Conservation (phyloP, 495 filamentous ascomycete species). For the Annulohypoxylon bovei region DNA sequence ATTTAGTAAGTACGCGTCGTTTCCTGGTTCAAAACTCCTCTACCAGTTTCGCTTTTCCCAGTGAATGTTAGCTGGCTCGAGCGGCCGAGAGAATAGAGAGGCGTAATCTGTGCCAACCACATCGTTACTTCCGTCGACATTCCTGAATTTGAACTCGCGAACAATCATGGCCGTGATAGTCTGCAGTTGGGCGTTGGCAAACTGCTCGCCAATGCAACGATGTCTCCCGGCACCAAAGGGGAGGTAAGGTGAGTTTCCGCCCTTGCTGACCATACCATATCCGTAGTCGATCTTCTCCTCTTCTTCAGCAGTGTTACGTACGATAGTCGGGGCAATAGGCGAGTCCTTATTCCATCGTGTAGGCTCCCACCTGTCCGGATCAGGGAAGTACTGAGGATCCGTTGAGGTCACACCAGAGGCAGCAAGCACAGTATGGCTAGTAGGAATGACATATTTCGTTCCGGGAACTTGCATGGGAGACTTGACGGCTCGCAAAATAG, state of each 20-base stretch:
- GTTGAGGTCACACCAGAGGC: slow-evolving; percentile 81
- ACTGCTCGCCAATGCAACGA: slow-evolving; percentile 96
- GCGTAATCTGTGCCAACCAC: slow-evolving; percentile 88
- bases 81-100: slow-evolving; percentile 69
- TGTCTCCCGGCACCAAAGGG: slow-evolving; percentile 95
- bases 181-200: slow-evolving; percentile 90
- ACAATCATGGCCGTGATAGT: slow-evolving; percentile 86
- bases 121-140: slow-evolving; percentile 70
- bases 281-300: slow-evolving; percentile 90
- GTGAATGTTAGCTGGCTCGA: slow-evolving; percentile 69
- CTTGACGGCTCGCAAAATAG: slow-evolving; percentile 87
- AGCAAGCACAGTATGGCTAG: slow-evolving; percentile 78
- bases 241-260: slow-evolving; percentile 85
- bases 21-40: background rate
- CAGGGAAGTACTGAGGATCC: slow-evolving; percentile 78
- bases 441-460: slow-evolving; percentile 81
- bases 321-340: slow-evolving; percentile 55
- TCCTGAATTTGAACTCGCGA: slow-evolving; percentile 77
- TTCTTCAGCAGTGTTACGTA: slow-evolving; percentile 64
- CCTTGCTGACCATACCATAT: slow-evolving; percentile 92
- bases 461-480: slow-evolving; percentile 79
- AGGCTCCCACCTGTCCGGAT: slow-evolving; percentile 84
- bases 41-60: slow-evolving; percentile 68
- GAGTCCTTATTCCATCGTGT: slow-evolving; percentile 78
- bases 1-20: slow-evolving; percentile 4